Evolutionary conservation across 2,329 filamentous ascomycete species (phyloP).

Genomic region (Colletotrichum graminicola): DNA sequence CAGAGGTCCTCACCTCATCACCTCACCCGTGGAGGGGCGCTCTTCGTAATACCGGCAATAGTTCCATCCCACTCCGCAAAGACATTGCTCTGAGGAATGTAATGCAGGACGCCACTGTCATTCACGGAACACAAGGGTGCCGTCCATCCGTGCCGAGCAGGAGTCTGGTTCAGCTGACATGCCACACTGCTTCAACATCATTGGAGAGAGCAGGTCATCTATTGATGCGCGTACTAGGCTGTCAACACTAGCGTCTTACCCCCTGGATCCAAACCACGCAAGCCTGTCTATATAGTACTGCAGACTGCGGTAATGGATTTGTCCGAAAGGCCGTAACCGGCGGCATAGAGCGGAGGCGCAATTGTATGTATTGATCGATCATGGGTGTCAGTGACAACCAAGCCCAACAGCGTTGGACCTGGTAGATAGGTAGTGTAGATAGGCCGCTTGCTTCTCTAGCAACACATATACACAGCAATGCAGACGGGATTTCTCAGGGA

Average conservation of each 20-base stretch:
- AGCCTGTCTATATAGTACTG: too few species aligned
- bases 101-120: slow-evolving; percentile 25
- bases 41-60: not conserved
- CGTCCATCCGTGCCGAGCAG: slow-evolving; percentile 14
- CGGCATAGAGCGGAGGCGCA: not conserved
- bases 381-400: too few species aligned
- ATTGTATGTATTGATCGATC: not conserved
- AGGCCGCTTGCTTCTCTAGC: not conserved
- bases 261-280: not conserved
- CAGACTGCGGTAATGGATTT: not conserved
- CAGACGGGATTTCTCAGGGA: too few species aligned
- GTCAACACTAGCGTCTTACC: slow-evolving; percentile 11
- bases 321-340: not conserved
- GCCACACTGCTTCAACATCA: slow-evolving; percentile 13
- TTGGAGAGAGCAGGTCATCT: slow-evolving; percentile 24
- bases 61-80: too few species aligned
- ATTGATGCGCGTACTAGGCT: slow-evolving; percentile 19
- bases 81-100: slow-evolving; percentile 1
- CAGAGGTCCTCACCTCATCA: not conserved
- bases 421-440: not conserved
- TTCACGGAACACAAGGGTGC: not conserved
- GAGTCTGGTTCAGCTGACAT: slow-evolving; percentile 21
- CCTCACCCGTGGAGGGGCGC: not conserved
- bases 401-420: not conserved
- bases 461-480: too few species aligned